Evolutionary conservation across 129 eudicot species (phyloP), one percentile per base, ranked within the genome.

Genomic region (Escallonia herrerae): DNA sequence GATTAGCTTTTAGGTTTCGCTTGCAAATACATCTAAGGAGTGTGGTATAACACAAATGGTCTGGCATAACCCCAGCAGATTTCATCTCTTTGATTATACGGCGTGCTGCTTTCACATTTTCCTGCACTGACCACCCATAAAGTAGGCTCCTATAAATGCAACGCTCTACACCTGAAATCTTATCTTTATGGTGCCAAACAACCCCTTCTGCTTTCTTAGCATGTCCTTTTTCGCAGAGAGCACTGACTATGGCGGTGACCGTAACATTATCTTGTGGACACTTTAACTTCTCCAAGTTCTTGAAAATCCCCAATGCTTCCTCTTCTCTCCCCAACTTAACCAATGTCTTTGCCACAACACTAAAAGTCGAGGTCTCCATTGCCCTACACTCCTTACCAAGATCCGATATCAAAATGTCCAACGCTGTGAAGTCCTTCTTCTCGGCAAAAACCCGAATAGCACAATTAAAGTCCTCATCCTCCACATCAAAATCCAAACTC

Each of bases 141-240:
- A 85, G 87, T 71, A 85, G 55, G 50, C 77, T 81, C 74, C 81
- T 85, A 71, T 85, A 85, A 46, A 82, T 75, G 41, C 82, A 43
- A 79, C 61, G 77, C 76, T 79, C 78, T 12, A 53, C 70, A 55
- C 72, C 80, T 6, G 72, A 81, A 33, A 82, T 73, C 63, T 79
- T 82, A 60, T 85, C 79, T 69, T 74, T 81, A 56, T 82, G 85
- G 62, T 80, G 90, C 69, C 66, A 68, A 51, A 84, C 33, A 48
- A 86, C 93, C 67, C 88, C 81, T 62, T 86, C 93, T 5, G 88
- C 93, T 68, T 86, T 74, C 70, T 58, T 79, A 3, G 79, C 82
- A 64, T 79, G 93, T 74, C 93, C 88, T 65, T 79, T 86, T 13
- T 79, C 68, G 63, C 93, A 86, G 40, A 82, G 69, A 37, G 88